Evolutionary conservation across 352 stramenopile species (phyloP), one percentile per base, ranked within the genome.

Genomic region (Hyaloperonospora brassicae): DNA sequence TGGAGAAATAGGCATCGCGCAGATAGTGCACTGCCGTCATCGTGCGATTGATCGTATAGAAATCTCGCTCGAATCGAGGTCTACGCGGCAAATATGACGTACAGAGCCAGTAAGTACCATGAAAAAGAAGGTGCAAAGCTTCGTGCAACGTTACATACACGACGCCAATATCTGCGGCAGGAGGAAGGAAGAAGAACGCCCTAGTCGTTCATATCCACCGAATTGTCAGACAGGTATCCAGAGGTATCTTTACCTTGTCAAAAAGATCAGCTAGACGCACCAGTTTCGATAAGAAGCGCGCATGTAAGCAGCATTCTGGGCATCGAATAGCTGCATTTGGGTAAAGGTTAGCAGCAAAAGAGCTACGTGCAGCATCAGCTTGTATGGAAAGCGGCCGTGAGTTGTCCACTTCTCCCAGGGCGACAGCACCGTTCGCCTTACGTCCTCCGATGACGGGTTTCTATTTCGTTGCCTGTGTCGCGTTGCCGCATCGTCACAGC

Each of bases 221-320:
- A 14, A 36, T 5, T 21, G 2, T 30, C 8, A 49, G 12, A 44
- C 4, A 42, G 5, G 12, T 42, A 42, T 5, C 2, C 17, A 17
- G 17, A 17, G 17, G 17, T 17, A 17, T 17, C 17, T 17, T 17
- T 17, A 17, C 17, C 17, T 17, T 17, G 17, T 17, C 17, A 17
- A 17, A 42, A 5, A 53, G 8, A 8, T 3, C 30, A 50, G 4
- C 22, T 7, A 25, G 10, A 51, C 45, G 24, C 21, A 89, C 84
- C 84, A 94, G 58, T 94, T 94, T 46, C 82, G 67, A 30, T 92
- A 70, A 14, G 81, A 88, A 0, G 84, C 80, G 24, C 81, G 84
- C 71, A 94, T 84, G 59, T 94, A 94, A 13, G 79, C 70, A 9
- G 81, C 76, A 53, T 92, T 94, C 60, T 91, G 81, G 9, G 69